Conservation (phyloP, 345 rosid species). For the Aethionema arabicum region DNA sequence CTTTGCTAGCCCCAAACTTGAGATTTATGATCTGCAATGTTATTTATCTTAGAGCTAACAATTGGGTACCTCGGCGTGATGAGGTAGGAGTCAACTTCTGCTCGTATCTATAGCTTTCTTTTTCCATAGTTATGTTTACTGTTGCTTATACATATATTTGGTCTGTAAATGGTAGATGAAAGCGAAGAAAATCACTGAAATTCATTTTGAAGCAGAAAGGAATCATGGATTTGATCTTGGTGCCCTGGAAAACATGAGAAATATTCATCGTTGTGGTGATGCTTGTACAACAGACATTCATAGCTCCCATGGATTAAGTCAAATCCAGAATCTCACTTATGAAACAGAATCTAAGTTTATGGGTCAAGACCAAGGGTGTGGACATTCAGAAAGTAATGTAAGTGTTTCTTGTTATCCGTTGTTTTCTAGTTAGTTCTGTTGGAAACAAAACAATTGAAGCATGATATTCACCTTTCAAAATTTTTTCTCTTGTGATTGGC, state of each 20-base stretch:
- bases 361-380: constrained; percentile 80
- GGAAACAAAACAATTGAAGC: not conserved
- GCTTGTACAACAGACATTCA: constrained; percentile 34
- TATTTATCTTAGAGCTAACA: constrained; percentile 72
- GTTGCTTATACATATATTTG: constrained; percentile 6
- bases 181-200: constrained; percentile 92
- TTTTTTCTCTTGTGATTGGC: no score
- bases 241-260: constrained; percentile 79
- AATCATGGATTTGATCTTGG: constrained; percentile 91
- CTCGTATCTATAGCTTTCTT: not conserved
- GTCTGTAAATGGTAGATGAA: constrained; percentile 55
- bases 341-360: constrained; percentile 69
- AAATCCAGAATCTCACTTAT: constrained; percentile 58
- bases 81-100: constrained; percentile 50
- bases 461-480: constrained; percentile 31
- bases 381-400: constrained; percentile 60
- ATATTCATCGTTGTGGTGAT: constrained; percentile 28
- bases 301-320: no score
- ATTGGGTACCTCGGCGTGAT: constrained; percentile 96
- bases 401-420: constrained; percentile 30
- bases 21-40: constrained; percentile 82
- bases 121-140: not conserved
- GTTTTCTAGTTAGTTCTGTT: not conserved
- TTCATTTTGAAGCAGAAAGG: constrained; percentile 88
- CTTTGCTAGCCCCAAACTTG: constrained; percentile 62